These are phyloP conservation scores for Acer negundo DNA, from an alignment of 345 rosid species.

Conservation along the genomic window DNA sequence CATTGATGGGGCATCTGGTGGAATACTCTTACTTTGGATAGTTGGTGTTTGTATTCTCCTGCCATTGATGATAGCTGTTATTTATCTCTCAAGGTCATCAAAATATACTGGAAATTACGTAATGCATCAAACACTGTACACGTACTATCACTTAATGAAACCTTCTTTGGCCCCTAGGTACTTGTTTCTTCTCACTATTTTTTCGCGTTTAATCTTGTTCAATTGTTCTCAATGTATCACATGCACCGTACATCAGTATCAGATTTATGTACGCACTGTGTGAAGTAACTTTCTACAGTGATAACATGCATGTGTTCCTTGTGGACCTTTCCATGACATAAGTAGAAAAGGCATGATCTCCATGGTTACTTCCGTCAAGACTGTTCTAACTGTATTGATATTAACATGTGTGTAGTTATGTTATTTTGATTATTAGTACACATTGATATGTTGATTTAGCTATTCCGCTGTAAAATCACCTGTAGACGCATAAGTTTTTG, in stretches of 20 bases:
- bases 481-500: neutral
- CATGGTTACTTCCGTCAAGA: neutral
- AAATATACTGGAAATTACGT: constrained; percentile 98
- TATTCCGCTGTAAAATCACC: neutral
- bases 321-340: constrained; percentile 7
- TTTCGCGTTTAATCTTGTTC: neutral
- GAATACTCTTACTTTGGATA: constrained; percentile 94
- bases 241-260: neutral
- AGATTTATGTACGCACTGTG: neutral
- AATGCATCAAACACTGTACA: constrained; percentile 92
- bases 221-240: neutral
- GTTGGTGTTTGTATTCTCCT: constrained; percentile 97
- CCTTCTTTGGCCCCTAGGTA: constrained; percentile 99
- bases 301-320: neutral
- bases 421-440: neutral
- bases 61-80: constrained; percentile 92
- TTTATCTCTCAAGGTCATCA: constrained; percentile 93
- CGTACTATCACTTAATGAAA: constrained; percentile 91
- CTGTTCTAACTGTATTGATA: neutral
- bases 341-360: neutral
- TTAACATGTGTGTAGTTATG: neutral
- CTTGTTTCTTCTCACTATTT: constrained; percentile 8
- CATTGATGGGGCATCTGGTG: constrained; percentile 96
- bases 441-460: neutral
- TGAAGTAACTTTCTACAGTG: constrained; percentile 4